phyloP scores from a whole-genome alignment of 495 filamentous ascomycete species.

The Penicillium diatomitis region DNA sequence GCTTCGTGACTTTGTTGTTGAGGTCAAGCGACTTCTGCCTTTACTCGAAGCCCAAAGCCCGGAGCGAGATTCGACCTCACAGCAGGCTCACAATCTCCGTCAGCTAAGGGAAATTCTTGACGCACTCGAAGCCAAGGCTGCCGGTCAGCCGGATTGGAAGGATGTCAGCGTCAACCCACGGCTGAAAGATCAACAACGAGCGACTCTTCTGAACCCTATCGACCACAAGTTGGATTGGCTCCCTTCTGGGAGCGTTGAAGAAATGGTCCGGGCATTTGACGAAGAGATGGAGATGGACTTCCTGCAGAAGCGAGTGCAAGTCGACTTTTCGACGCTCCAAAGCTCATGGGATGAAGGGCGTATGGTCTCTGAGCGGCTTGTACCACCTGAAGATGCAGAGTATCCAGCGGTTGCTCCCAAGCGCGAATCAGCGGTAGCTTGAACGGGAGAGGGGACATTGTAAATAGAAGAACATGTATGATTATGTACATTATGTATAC shows the following conservation, averaged over 20 bases:
- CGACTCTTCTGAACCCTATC: neutral
- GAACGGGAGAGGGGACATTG: neutral
- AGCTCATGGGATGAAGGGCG: neutral
- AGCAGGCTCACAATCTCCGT: constrained; percentile 1
- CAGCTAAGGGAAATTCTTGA: constrained; percentile 9
- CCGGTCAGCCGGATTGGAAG: constrained; percentile 3
- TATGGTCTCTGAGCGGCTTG: neutral
- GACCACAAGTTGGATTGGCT: neutral
- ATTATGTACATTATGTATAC: neutral
- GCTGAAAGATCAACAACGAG: neutral
- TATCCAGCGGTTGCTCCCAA: neutral
- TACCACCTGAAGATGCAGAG: neutral
- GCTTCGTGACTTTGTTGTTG: constrained; percentile 24
- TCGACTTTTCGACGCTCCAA: neutral
- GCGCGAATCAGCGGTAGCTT: neutral
- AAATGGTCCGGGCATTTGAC: constrained; percentile 11
- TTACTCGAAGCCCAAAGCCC: constrained; percentile 3
- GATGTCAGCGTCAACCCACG: neutral
- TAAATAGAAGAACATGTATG: neutral
- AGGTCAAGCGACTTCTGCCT: constrained; percentile 20
- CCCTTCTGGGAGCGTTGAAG: neutral
- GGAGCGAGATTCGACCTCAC: neutral
- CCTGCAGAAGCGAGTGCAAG: neutral
- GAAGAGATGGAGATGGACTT: constrained; percentile 18
- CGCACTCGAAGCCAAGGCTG: constrained; percentile 17